phyloP scores from a whole-genome alignment of 208 protist genomes.

The Vickermania ingenoplastis region DNA sequence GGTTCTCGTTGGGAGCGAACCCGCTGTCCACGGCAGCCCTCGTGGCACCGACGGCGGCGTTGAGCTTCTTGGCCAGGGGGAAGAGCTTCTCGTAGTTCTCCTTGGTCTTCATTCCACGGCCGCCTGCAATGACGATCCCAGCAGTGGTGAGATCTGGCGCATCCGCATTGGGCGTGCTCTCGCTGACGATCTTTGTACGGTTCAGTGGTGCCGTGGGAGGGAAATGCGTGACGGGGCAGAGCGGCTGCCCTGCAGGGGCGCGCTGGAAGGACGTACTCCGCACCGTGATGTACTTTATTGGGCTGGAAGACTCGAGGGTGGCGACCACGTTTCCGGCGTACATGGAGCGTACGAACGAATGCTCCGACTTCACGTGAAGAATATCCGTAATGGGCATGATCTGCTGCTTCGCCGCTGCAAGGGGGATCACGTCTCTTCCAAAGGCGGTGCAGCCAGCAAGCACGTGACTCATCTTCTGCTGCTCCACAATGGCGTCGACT shows the following conservation, averaged over 20 bases:
- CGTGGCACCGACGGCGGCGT: constrained; percentile 93
- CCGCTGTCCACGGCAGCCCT: constrained; percentile 96
- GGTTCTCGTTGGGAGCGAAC: constrained; percentile 90
- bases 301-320: constrained; percentile 88
- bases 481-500: constrained; percentile 34
- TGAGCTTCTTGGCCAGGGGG: constrained; percentile 89
- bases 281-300: constrained; percentile 92
- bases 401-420: constrained; percentile 87
- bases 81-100: constrained; percentile 98
- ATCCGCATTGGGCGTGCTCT: constrained; percentile 48
- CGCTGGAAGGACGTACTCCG: constrained; percentile 87
- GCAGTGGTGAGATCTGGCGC: constrained; percentile 93
- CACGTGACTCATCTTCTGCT: constrained; percentile 90
- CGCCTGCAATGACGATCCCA: constrained; percentile 89
- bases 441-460: constrained; percentile 87
- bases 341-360: constrained; percentile 95
- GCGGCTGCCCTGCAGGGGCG: constrained; percentile 35
- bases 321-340: constrained; percentile 97
- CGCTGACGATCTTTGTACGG: constrained; percentile 49
- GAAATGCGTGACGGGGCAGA: constrained; percentile 21
- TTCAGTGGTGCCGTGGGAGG: constrained; percentile 18
- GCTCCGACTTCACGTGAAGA: constrained; percentile 74
- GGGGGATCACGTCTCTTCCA: constrained; percentile 93
- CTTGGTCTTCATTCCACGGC: constrained; percentile 93
- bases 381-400: constrained; percentile 91